Conservation (phyloP, 2,329 filamentous ascomycete species). For the Fusarium tricinctum region DNA sequence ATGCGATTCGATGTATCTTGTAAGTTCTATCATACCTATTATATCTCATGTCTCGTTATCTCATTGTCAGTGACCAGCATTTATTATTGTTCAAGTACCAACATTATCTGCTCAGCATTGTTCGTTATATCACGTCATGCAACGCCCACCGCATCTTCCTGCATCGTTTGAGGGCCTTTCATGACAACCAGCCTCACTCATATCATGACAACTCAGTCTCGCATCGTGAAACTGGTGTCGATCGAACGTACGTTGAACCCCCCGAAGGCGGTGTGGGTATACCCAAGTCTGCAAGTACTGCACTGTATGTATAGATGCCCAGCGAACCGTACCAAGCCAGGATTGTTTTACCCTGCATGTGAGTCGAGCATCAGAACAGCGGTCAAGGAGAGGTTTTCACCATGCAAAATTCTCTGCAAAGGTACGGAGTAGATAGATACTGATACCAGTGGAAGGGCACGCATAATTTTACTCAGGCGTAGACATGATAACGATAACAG, state of each 20-base stretch:
- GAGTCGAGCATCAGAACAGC: slow-evolving; percentile 30
- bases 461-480: too few relatives aligned
- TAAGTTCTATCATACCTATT: not conserved
- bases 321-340: slow-evolving; percentile 24
- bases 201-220: slow-evolving; percentile 34
- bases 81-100: not conserved
- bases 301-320: slow-evolving; percentile 15
- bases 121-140: slow-evolving; percentile 14
- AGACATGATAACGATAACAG: too few relatives aligned
- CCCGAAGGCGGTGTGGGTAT: slow-evolving; percentile 36
- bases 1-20: slow-evolving; percentile 4
- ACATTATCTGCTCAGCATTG: slow-evolving; percentile 4
- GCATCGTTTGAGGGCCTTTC: slow-evolving; percentile 19
- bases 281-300: slow-evolving; percentile 6
- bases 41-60: not conserved
- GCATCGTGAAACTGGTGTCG: slow-evolving; percentile 31
- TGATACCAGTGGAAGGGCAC: too few relatives aligned
- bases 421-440: not conserved
- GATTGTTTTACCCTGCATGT: slow-evolving; percentile 28
- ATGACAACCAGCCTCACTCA: slow-evolving; percentile 19
- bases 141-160: slow-evolving; percentile 21
- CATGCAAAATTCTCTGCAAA: not conserved
- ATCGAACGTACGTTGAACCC: slow-evolving; percentile 13
- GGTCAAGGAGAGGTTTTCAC: slow-evolving; percentile 22
- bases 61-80: not conserved